Evolutionary conservation across 202 grass and related monocot genomes (phyloP), one percentile per base, ranked within the genome.

Genomic region (Eragrostis tef): DNA sequence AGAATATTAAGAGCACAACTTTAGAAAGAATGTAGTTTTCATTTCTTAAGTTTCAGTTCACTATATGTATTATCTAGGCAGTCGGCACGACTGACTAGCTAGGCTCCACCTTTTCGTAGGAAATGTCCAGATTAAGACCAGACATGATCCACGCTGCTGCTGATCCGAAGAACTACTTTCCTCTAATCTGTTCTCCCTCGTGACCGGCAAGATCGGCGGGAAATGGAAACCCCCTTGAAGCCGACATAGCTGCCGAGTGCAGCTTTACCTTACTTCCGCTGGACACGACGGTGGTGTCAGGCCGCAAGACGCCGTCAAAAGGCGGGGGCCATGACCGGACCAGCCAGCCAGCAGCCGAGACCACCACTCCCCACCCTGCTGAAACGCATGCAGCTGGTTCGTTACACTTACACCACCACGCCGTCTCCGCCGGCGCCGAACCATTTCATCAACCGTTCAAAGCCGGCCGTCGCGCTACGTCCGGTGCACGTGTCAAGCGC

Each of bases 171-270:
- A n/a, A 6, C 70, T 6, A 7, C 14, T 71, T 73, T 45, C 17
- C 25, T 6, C 0, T 47, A 59, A 47, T 36, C 64, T 48, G 8
- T n/a, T 39, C 34, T 6, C 78, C 83, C 83, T 89, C 87, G 87
- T 79, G 83, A 36, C 50, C 3, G 31, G 78, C 83, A 73, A 78
- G 79, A 79, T 34, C 21, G 45, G 43, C 78, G 8, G 61, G 26
- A 56, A 56, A 48, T 0, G 54, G 53, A 46, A 42, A 57, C 10
- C 71, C 44, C 54, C 44, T 54, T 46, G 6, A 13, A 24, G 79
- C 79, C 83, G 88, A 86, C 88, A 83, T 83, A 3, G 14, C 10
- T n/a, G n/a, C n/a, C 13, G n/a, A 89, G 88, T 90, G 88, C 88
- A 83, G 63, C 83, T 86, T 90, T 86, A 86, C 48, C 84, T 13